A percentile compares a stretch with the other conserved stretches of the same genome.
Conservation (phyloP, 2,329 filamentous ascomycete species). For the Paracoccidioides brasiliensis region DNA sequence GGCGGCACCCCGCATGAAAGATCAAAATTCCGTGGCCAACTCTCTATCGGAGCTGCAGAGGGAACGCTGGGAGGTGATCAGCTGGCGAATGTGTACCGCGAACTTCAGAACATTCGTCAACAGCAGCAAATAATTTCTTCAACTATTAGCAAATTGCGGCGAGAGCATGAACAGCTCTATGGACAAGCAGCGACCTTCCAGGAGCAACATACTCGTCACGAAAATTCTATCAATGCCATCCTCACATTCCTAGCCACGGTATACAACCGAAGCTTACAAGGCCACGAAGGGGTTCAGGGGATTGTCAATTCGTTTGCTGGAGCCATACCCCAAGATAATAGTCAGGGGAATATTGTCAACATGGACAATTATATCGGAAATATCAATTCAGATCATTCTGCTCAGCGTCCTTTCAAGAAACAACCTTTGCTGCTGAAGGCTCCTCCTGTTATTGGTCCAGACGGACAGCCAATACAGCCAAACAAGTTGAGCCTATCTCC, state of each 20-base stretch:
- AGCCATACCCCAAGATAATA: slow-evolving; percentile 49
- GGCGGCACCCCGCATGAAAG: slow-evolving; percentile 22
- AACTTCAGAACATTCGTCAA: slow-evolving; percentile 68
- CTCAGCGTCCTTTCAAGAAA: slow-evolving; percentile 32
- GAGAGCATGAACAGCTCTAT: slow-evolving; percentile 78
- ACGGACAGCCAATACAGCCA: slow-evolving; percentile 20
- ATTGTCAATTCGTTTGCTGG: slow-evolving; percentile 74
- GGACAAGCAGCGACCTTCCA: slow-evolving; percentile 83
- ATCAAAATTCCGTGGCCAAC: slow-evolving; percentile 24
- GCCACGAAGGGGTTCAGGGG: slow-evolving; percentile 60
- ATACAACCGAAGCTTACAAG: slow-evolving; percentile 84
- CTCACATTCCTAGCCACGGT: slow-evolving; percentile 93
- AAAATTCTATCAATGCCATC: slow-evolving; percentile 98
- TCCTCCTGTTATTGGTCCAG: slow-evolving; percentile 18
- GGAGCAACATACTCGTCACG: slow-evolving; percentile 84
- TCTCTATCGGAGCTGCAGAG: slow-evolving; percentile 28
- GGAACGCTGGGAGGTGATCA: slow-evolving; percentile 53
- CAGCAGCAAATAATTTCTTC: slow-evolving; percentile 77
- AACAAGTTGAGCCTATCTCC: slow-evolving; percentile 25
- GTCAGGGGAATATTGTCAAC: slow-evolving; percentile 49
- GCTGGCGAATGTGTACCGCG: slow-evolving; percentile 60
- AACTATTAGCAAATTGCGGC: slow-evolving; percentile 65
- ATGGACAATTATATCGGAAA: slow-evolving; percentile 39
- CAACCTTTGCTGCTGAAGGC: slow-evolving; percentile 36
- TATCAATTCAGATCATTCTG: slow-evolving; percentile 8